Base-by-base conservation (phyloP, 495 filamentous ascomycete genomes). In the Penicillium canariense region DNA sequence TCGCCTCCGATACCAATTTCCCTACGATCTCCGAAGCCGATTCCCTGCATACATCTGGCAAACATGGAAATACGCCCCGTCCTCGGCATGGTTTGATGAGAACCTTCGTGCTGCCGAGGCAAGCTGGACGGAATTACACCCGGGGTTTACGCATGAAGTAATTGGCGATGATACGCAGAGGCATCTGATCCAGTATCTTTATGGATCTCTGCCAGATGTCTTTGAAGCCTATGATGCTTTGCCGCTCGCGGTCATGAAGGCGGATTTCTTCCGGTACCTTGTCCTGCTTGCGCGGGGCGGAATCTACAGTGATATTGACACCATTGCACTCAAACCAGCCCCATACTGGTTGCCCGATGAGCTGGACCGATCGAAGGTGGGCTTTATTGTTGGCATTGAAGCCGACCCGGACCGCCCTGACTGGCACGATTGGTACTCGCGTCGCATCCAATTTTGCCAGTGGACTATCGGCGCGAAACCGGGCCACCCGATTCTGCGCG, bases 11-110 rank as follows among this genome's bases (percentile, higher is more conserved):
- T 96, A 95, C 75, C 88, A 95, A 62, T 98, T 93, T 67, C 91
- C 92, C 11, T 98, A 97, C 74, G 86, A 95, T 59, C 80, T 91
- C 42, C 84, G 90, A 57, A 68, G 76, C 52, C 92, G 90, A 68
- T 98, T 98, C 70, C 94, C 94, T 0, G 92, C 91, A 25, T 98
- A 96, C 72, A 95, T 98, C 55, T 98, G 94, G 94, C 94, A 98
- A 76, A 98, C 94, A 34, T 98, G 94, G 94, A 96, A 95, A 72
- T 89, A 87, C 67, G 87, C 85, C 1, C 94, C 95, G 1, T 81
- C 86, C 1, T 87, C 87, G n/a, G 77, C 82, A 48, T 82, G 89
- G 54, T 98, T 98, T 65, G 70, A 67, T 4, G 83, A 88, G 55
- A 72, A 76, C 5, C 89, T 96, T 43, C 85, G 95, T 43, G 81